These are phyloP conservation scores for Petrea volubilis DNA, from an alignment of 257 asterid genomes.

Conservation along the genomic window DNA sequence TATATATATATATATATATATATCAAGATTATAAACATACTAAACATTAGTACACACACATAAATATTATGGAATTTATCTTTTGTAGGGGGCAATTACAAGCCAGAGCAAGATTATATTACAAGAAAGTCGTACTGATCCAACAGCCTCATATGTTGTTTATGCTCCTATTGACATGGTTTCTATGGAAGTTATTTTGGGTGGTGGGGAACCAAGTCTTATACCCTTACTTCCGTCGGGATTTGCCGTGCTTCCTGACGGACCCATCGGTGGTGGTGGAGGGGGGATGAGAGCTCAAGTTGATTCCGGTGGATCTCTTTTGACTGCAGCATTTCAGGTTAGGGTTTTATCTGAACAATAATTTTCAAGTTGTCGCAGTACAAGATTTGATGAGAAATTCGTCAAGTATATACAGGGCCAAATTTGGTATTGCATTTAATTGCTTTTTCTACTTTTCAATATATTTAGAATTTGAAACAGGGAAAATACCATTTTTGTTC, in stretches of 20 bases:
- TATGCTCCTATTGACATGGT: conserved; percentile 46
- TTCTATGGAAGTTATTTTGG: conserved; percentile 24
- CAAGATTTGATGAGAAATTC: not conserved
- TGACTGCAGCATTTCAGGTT: conserved; percentile 56
- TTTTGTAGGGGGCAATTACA: conserved; percentile 25
- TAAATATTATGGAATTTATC: no score
- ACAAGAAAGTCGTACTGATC: conserved; percentile 50
- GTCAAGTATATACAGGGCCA: not conserved
- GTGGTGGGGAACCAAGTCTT: conserved; percentile 39
- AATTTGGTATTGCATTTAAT: no score
- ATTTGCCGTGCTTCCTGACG: conserved; percentile 60
- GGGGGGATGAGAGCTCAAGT: not conserved
- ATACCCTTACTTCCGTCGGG: conserved; percentile 58
- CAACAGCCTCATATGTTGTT: conserved; percentile 45
- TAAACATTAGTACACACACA: no score
- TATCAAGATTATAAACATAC: no score
- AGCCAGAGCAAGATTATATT: conserved; percentile 30
- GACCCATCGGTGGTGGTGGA: conserved; percentile 27
- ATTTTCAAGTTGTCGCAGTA: not conserved
- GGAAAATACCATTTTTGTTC: no score
- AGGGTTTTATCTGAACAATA: conserved; percentile 26
- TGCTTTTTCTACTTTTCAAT: no score
- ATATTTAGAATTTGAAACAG: no score
- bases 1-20: no score
- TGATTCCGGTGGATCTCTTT: conserved; percentile 45